A percentile compares a stretch with the other conserved stretches of the same genome.
Conservation (phyloP, 2,329 filamentous ascomycete genomes). For the Berkeleyomyces rouxiae region DNA sequence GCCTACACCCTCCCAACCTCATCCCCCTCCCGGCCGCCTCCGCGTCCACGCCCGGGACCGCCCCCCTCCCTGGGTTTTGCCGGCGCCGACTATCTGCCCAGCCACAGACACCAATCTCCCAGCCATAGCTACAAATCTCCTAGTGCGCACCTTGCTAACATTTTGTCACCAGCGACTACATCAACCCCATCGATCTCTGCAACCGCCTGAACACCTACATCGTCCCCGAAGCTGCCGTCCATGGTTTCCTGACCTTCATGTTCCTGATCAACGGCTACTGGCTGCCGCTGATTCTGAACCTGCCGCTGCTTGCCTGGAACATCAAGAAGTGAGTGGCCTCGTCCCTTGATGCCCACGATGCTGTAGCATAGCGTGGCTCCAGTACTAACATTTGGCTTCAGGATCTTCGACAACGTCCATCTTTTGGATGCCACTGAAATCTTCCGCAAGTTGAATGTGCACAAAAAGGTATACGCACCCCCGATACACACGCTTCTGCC, state of each 20-base stretch:
- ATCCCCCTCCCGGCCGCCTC: background rate
- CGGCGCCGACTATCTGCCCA: no score
- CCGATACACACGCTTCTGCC: background rate
- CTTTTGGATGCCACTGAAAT: conserved; percentile 96
- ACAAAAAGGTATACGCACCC: conserved; percentile 64
- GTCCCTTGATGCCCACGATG: background rate
- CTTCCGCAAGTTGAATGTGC: conserved; percentile 95
- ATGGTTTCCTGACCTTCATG: conserved; percentile 85
- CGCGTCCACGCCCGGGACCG: no score
- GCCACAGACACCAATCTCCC: no score
- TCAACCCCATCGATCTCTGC: conserved; percentile 99
- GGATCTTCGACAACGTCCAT: conserved; percentile 94
- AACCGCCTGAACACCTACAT: conserved; percentile 99
- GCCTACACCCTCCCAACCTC: background rate
- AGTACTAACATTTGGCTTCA: conserved; percentile 24
- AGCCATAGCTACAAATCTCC: background rate
- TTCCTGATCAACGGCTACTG: conserved; percentile 99
- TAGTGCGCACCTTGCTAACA: background rate
- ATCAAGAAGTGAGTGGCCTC: conserved; percentile 71
- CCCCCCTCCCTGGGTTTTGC: no score
- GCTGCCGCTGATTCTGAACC: conserved; percentile 78
- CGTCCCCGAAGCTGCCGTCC: conserved; percentile 92
- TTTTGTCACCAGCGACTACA: conserved; percentile 62
- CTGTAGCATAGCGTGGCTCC: background rate
- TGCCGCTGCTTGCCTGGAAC: conserved; percentile 86